Percentiles rank a stretch among this genome's conserved stretches.
Conservation (phyloP, 768 basidiomycete species). For the Suillus cothurnatus region DNA sequence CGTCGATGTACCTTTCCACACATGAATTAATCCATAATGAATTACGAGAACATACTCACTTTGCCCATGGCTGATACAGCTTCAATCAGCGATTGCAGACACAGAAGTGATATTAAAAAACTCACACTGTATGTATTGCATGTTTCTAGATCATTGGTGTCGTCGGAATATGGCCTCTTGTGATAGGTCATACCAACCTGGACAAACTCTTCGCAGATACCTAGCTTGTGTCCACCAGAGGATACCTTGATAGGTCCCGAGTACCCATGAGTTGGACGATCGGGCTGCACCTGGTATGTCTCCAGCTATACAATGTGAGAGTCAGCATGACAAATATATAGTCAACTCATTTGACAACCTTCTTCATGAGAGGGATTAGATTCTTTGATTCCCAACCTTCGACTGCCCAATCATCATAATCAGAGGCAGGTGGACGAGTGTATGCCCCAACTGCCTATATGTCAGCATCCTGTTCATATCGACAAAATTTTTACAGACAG, state of each 20-base stretch:
- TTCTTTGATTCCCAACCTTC: slow-evolving; percentile 30
- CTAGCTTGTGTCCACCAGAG: slow-evolving; percentile 33
- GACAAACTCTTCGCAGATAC: slow-evolving; percentile 49
- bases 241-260: slow-evolving; percentile 26
- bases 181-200: slow-evolving; percentile 49
- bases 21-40: neutral
- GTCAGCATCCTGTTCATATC: slow-evolving; percentile 3
- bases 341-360: slow-evolving; percentile 14
- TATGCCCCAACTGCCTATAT: slow-evolving; percentile 47
- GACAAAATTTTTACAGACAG: slow-evolving; percentile 37
- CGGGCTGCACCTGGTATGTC: slow-evolving; percentile 21
- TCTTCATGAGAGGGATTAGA: slow-evolving; percentile 26
- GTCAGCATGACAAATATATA: neutral
- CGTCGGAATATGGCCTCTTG: slow-evolving; percentile 44
- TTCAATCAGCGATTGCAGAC: neutral
- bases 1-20: slow-evolving; percentile 52
- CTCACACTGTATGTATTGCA: slow-evolving; percentile 53
- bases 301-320: slow-evolving; percentile 17
- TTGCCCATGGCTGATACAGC: slow-evolving; percentile 50
- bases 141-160: slow-evolving; percentile 47
- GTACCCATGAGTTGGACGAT: slow-evolving; percentile 23
- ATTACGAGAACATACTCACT: slow-evolving; percentile 36
- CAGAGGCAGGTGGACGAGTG: slow-evolving; percentile 56
- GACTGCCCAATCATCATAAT: slow-evolving; percentile 45
- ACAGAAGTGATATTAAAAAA: slow-evolving; percentile 2